A percentile compares a stretch with the other conserved stretches of the same genome.
phyloP scores from a whole-genome alignment of 2,329 filamentous ascomycete species.

The Penicillium sp. region DNA sequence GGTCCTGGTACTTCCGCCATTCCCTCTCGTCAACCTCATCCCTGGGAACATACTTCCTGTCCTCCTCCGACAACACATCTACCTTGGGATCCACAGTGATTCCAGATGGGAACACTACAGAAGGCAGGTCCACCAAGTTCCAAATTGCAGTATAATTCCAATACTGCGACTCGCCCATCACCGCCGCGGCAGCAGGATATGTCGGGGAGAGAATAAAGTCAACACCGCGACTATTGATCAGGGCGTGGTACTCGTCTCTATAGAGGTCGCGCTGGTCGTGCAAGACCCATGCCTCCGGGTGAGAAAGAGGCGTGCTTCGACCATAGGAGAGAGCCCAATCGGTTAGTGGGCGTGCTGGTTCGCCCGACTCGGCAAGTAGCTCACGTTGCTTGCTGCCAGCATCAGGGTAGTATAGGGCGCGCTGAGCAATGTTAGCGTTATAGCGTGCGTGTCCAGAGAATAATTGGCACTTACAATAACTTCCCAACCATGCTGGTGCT shows the following conservation, averaged over 20 bases:
- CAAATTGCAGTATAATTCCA: slow-evolving; percentile 38
- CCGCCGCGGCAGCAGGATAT: slow-evolving; percentile 28
- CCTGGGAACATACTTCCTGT: slow-evolving; percentile 22
- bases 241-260: slow-evolving; percentile 32
- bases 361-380: slow-evolving; percentile 36
- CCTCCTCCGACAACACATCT: slow-evolving; percentile 20
- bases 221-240: slow-evolving; percentile 28
- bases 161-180: slow-evolving; percentile 34
- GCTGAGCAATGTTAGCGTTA: slow-evolving; percentile 32
- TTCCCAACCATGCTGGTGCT: slow-evolving; percentile 34
- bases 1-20: slow-evolving; percentile 32
- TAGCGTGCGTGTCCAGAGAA: background rate
- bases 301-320: slow-evolving; percentile 20
- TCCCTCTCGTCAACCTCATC: slow-evolving; percentile 30
- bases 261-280: slow-evolving; percentile 29
- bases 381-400: slow-evolving; percentile 34
- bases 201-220: slow-evolving; percentile 34
- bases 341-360: slow-evolving; percentile 48
- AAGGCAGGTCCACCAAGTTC: slow-evolving; percentile 33
- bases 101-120: slow-evolving; percentile 29
- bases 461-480: slow-evolving; percentile 28
- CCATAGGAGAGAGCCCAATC: slow-evolving; percentile 38
- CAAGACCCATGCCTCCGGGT: slow-evolving; percentile 29
- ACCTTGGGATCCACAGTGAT: slow-evolving; percentile 26
- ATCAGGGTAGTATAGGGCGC: slow-evolving; percentile 49